These are phyloP conservation scores for Grosmannia serpens DNA, from an alignment of 2,329 filamentous ascomycete species.

Conservation along the genomic window DNA sequence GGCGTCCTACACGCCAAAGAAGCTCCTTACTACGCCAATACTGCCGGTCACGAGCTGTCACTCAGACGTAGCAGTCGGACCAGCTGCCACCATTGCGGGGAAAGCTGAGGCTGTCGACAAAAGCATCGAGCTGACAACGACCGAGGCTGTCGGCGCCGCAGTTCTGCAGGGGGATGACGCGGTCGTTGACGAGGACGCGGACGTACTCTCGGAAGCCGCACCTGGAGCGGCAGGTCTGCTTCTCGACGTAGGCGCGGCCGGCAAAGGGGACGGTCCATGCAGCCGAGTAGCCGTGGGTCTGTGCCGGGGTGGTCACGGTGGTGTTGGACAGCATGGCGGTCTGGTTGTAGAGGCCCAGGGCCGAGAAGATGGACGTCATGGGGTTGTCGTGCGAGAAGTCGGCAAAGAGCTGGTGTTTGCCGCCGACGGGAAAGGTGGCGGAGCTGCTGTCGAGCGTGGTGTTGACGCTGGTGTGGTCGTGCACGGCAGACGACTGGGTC, in stretches of 20 bases:
- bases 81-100: slow-evolving; percentile 60
- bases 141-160: slow-evolving; percentile 61
- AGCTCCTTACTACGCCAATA: no score
- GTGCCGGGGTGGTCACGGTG: slow-evolving; percentile 32
- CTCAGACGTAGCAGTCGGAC: slow-evolving; percentile 42
- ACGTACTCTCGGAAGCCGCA: slow-evolving; percentile 53
- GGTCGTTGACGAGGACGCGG: slow-evolving; percentile 70
- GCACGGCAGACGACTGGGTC: slow-evolving; percentile 48
- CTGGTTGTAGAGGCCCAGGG: slow-evolving; percentile 65
- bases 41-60: no score
- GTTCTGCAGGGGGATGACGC: slow-evolving; percentile 58
- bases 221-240: slow-evolving; percentile 53
- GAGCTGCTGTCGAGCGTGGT: slow-evolving; percentile 56
- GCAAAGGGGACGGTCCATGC: slow-evolving; percentile 75
- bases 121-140: slow-evolving; percentile 55
- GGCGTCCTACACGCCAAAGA: no score
- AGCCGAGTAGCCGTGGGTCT: slow-evolving; percentile 58
- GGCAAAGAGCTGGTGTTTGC: slow-evolving; percentile 50
- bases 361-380: slow-evolving; percentile 64
- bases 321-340: slow-evolving; percentile 44
- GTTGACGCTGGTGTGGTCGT: slow-evolving; percentile 66
- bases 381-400: slow-evolving; percentile 89
- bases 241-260: slow-evolving; percentile 72
- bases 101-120: slow-evolving; percentile 65
- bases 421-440: slow-evolving; percentile 60